phyloP scores from a whole-genome alignment of 2,329 filamentous ascomycete species.

The Seiridium unicorne region DNA sequence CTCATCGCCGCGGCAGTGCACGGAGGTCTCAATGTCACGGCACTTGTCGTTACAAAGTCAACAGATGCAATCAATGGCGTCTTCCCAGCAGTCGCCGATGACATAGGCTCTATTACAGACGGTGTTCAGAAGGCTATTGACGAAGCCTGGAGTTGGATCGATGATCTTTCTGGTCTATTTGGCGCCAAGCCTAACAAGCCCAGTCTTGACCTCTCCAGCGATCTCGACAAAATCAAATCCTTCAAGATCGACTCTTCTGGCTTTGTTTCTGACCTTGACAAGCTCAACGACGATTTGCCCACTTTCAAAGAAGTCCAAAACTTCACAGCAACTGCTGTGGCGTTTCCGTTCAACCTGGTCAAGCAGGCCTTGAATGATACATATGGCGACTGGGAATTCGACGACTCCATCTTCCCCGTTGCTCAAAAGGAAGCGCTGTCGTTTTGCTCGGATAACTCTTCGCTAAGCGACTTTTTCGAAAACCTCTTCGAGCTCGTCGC shows the following conservation, averaged over 20 bases:
- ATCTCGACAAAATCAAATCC: slow-evolving; percentile 65
- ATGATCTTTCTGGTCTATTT: slow-evolving; percentile 52
- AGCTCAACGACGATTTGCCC: slow-evolving; percentile 77
- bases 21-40: slow-evolving; percentile 71
- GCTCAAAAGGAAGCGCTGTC: slow-evolving; percentile 78
- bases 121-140: slow-evolving; percentile 56
- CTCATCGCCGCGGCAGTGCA: slow-evolving; percentile 81
- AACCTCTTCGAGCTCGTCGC: slow-evolving; percentile 65
- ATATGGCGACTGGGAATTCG: slow-evolving; percentile 73
- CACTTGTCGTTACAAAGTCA: slow-evolving; percentile 34
- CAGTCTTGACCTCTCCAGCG: slow-evolving; percentile 56
- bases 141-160: slow-evolving; percentile 50
- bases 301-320: slow-evolving; percentile 83
- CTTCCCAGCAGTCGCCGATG: slow-evolving; percentile 36
- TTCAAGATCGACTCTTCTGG: slow-evolving; percentile 66
- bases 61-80: slow-evolving; percentile 51
- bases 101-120: slow-evolving; percentile 48
- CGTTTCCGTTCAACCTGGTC: slow-evolving; percentile 78
- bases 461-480: slow-evolving; percentile 81
- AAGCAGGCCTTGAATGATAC: slow-evolving; percentile 69
- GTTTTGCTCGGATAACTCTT: slow-evolving; percentile 86
- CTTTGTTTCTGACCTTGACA: slow-evolving; percentile 66
- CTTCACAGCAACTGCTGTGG: slow-evolving; percentile 71
- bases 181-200: slow-evolving; percentile 39
- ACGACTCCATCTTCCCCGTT: slow-evolving; percentile 75